Percentiles rank a stretch among this genome's conserved stretches.
Conservation (phyloP, 768 basidiomycete genomes). For the Strobilomyces dryophilus region DNA sequence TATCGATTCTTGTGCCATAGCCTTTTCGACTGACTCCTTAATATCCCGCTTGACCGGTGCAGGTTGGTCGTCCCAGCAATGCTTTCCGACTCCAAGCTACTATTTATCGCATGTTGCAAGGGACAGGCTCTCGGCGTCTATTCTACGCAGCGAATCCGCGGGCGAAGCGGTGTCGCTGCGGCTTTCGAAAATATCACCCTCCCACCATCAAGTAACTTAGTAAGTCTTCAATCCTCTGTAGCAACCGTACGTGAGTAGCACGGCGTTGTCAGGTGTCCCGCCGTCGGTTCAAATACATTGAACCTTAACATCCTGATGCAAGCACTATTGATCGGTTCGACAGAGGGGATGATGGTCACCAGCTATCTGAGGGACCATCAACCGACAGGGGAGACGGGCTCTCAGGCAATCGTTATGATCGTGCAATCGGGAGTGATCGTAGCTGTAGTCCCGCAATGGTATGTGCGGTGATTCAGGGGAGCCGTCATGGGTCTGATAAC, state of each 20-base stretch:
- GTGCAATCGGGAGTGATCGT: not conserved
- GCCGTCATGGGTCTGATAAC: not conserved
- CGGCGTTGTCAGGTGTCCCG: not conserved
- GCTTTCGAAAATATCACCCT: not conserved
- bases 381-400: not conserved
- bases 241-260: not conserved
- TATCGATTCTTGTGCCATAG: not conserved
- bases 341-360: not conserved
- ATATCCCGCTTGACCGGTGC: not conserved
- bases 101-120: not conserved
- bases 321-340: not conserved
- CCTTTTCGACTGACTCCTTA: not conserved
- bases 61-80: not conserved
- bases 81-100: not conserved
- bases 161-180: constrained; percentile 10
- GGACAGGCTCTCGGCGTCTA: not conserved
- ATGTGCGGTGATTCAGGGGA: not conserved
- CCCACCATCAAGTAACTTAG: not conserved
- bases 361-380: not conserved
- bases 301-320: not conserved
- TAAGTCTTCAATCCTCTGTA: not conserved
- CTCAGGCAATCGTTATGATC: not conserved
- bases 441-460: not conserved
- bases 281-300: not conserved
- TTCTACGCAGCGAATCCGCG: constrained; percentile 1